Conservation (phyloP, 108 stramenopile genomes). For the Aurantiochytrium sp. region DNA sequence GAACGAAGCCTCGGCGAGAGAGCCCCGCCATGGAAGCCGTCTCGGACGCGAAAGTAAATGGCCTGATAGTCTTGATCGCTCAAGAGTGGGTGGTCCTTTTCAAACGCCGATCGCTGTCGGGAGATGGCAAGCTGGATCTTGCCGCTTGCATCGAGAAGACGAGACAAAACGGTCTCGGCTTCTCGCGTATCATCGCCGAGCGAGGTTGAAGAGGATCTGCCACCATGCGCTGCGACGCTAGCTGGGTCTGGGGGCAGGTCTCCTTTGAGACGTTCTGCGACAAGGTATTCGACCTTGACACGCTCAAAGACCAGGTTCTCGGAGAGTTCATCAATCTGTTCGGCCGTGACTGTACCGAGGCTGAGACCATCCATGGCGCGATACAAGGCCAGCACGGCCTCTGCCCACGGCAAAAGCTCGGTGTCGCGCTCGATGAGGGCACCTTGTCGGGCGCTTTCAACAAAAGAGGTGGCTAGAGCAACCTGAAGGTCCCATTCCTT, state of each 20-base stretch:
- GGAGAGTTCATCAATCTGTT: neutral
- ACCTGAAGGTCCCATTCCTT: conserved; percentile 18
- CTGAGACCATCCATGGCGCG: neutral
- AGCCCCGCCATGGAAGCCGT: neutral
- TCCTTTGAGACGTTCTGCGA: neutral
- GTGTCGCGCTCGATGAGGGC: neutral
- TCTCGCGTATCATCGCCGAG: neutral
- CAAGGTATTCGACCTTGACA: neutral
- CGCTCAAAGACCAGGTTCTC: neutral
- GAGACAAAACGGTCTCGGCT: neutral
- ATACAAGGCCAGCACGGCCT: neutral
- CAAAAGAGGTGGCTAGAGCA: neutral
- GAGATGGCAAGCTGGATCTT: neutral
- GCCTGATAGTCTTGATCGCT: neutral
- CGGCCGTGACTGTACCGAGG: neutral
- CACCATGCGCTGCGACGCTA: neutral
- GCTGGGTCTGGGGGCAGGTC: neutral
- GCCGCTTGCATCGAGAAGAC: neutral
- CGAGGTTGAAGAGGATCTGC: too few relatives aligned
- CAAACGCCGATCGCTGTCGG: neutral
- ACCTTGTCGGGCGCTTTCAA: neutral
- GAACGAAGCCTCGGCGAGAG: neutral
- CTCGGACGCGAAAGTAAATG: neutral
- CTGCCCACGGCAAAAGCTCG: neutral
- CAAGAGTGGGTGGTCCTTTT: neutral